These are phyloP conservation scores for Lachancea waltii DNA, from an alignment of 805 yeast genomes.

Conservation along the genomic window DNA sequence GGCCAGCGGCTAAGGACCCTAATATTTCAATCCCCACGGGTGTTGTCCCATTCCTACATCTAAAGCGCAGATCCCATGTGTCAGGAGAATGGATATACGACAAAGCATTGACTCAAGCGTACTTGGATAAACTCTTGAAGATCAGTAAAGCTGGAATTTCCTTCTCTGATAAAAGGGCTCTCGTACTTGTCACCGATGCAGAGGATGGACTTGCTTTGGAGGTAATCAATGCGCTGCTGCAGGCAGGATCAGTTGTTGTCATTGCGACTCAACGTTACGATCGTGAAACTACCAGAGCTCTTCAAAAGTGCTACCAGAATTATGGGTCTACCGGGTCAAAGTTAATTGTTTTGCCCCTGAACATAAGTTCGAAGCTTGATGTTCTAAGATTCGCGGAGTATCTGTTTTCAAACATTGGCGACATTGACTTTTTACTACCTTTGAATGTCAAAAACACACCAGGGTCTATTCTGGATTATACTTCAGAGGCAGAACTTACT, in stretches of 20 bases:
- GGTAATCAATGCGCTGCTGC: slow-evolving; percentile 61
- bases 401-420: slow-evolving; percentile 61
- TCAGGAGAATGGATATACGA: slow-evolving; percentile 66
- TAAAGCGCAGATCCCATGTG: slow-evolving; percentile 50
- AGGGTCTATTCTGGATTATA: slow-evolving; percentile 75
- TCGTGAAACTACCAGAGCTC: background rate
- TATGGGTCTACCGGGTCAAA: slow-evolving; percentile 74
- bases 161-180: slow-evolving; percentile 97
- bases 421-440: slow-evolving; percentile 75
- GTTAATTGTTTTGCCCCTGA: slow-evolving; percentile 79
- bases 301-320: slow-evolving; percentile 37
- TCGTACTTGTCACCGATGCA: slow-evolving; percentile 69
- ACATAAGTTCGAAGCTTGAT: slow-evolving; percentile 79
- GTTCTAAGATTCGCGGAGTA: slow-evolving; percentile 63
- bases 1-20: slow-evolving; percentile 13
- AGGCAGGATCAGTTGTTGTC: slow-evolving; percentile 83
- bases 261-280: slow-evolving; percentile 72
- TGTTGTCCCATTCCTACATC: slow-evolving; percentile 76
- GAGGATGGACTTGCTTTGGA: slow-evolving; percentile 6
- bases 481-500: slow-evolving; percentile 77
- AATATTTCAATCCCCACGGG: slow-evolving; percentile 43
- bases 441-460: slow-evolving; percentile 72
- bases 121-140: slow-evolving; percentile 72
- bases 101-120: slow-evolving; percentile 52
- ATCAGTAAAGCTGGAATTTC: slow-evolving; percentile 93